Conservation (phyloP, 2,329 filamentous ascomycete genomes). For the Microcyclospora tardicrescens region DNA sequence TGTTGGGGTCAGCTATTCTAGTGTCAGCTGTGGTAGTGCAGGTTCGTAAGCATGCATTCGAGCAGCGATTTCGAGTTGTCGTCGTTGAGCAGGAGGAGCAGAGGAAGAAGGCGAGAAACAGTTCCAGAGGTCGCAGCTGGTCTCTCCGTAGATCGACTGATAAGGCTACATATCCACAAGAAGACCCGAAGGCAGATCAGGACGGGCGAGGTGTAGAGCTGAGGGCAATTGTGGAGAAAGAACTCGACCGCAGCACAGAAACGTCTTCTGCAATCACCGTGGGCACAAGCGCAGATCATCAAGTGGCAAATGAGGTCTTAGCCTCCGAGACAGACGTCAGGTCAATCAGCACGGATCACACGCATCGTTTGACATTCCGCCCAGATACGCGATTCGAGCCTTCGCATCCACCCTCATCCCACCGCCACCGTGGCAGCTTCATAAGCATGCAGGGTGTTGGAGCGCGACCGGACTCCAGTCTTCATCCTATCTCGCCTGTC, state of each 20-base stretch:
- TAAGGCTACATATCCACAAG: neutral
- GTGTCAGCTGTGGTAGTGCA: constrained; percentile 52
- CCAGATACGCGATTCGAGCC: constrained; percentile 15
- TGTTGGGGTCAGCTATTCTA: constrained; percentile 54
- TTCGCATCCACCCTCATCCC: constrained; percentile 1
- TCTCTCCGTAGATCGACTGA: constrained; percentile 22
- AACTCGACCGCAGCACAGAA: neutral
- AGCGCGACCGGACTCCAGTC: constrained; percentile 18
- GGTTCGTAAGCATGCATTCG: constrained; percentile 48
- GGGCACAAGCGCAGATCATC: neutral
- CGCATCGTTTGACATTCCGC: constrained; percentile 19
- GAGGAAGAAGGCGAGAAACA: constrained; percentile 1
- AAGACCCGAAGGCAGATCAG: neutral
- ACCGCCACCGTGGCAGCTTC: constrained; percentile 12
- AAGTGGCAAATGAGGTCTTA: neutral
- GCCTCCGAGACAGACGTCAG: neutral
- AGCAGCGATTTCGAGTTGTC: constrained; percentile 45
- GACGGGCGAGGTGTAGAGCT: constrained; percentile 1
- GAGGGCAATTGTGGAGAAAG: constrained; percentile 2
- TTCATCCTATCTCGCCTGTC: constrained; percentile 7
- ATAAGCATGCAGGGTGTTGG: constrained; percentile 24
- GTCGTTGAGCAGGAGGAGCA: constrained; percentile 30
- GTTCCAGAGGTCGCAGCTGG: constrained; percentile 28
- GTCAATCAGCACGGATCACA: neutral
- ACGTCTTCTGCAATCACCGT: constrained; percentile 5